phyloP scores from a whole-genome alignment of 805 yeast genomes.

The Candida argentea region DNA sequence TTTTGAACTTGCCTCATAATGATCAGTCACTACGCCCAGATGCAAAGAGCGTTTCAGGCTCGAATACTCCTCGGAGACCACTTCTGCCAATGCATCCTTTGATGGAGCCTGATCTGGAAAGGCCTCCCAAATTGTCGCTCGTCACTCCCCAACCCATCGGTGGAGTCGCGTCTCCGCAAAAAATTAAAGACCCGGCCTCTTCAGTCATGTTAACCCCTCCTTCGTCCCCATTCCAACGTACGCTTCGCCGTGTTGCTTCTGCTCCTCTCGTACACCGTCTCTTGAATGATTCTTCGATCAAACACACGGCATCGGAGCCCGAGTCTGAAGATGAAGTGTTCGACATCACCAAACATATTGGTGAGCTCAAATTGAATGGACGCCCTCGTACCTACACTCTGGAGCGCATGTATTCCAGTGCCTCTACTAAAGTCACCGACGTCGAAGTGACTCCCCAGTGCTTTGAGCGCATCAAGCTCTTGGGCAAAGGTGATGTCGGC shows the following conservation, averaged over 20 bases:
- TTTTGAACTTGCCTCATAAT: too few relatives aligned
- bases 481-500: constrained; percentile 98
- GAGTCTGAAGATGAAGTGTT: constrained; percentile 23
- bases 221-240: constrained; percentile 23
- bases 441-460: constrained; percentile 80
- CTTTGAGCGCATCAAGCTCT: constrained; percentile 78
- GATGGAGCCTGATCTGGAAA: too few relatives aligned
- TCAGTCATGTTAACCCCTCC: constrained; percentile 5
- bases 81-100: too few relatives aligned
- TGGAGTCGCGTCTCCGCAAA: too few relatives aligned
- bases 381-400: constrained; percentile 32
- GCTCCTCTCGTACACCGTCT: constrained; percentile 54
- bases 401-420: constrained; percentile 58
- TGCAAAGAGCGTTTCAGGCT: too few relatives aligned
- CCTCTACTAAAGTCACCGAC: constrained; percentile 62
- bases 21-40: too few relatives aligned
- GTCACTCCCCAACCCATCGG: too few relatives aligned
- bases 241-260: constrained; percentile 69
- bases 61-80: too few relatives aligned
- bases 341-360: constrained; percentile 32
- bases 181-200: too few relatives aligned
- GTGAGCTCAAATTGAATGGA: constrained; percentile 26
- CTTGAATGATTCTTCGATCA: constrained; percentile 14
- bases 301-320: constrained; percentile 3
- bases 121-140: too few relatives aligned